These are phyloP conservation scores for Dactylorhiza incarnata DNA, from an alignment of 106 monocot genomes.

Conservation along the genomic window DNA sequence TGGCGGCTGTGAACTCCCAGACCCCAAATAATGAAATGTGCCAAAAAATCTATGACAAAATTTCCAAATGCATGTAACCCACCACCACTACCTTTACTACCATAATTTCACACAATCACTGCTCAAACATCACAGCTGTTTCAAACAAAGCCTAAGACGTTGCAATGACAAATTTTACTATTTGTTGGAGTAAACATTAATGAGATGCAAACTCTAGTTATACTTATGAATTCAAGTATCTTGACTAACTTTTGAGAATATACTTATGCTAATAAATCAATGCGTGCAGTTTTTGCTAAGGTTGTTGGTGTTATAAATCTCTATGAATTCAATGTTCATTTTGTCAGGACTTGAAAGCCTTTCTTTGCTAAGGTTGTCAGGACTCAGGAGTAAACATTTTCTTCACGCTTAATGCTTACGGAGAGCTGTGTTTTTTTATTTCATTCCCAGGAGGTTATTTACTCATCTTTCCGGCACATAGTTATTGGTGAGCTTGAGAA, in stretches of 20 bases:
- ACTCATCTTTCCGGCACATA: conserved; percentile 55
- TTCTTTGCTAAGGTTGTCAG: neutral
- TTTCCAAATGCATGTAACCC: too few species aligned
- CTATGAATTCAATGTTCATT: neutral
- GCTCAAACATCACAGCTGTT: too few species aligned
- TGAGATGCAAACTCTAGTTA: neutral
- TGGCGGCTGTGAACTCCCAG: too few species aligned
- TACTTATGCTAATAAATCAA: neutral
- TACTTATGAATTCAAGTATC: neutral
- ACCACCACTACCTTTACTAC: too few species aligned
- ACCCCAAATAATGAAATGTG: too few species aligned
- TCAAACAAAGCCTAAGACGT: too few species aligned
- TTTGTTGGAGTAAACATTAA: neutral
- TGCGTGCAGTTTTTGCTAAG: neutral
- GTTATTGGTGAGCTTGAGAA: conserved; percentile 74
- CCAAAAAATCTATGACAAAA: too few species aligned
- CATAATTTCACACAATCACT: too few species aligned
- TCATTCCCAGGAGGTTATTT: conserved; percentile 32
- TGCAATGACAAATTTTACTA: neutral
- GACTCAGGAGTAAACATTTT: neutral
- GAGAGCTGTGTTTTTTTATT: neutral
- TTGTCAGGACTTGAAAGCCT: neutral
- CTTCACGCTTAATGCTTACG: neutral
- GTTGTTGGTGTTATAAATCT: neutral
- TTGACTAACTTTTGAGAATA: neutral